phyloP scores from a whole-genome alignment of 148 eudicot species.

The Tetragonia tetragonoides region DNA sequence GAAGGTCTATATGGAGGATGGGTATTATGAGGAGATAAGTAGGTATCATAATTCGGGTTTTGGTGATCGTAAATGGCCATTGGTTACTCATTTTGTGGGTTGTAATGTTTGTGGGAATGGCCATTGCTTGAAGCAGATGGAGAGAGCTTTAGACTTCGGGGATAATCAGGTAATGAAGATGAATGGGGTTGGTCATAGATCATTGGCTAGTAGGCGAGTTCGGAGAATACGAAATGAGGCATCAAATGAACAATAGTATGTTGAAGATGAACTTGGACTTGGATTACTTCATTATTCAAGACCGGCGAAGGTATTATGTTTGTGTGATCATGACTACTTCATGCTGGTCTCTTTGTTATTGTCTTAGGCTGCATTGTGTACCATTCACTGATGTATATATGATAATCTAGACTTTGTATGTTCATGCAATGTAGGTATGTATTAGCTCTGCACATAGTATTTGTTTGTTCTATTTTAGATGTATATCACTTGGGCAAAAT shows the following conservation, averaged over 20 bases:
- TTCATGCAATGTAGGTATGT: slow-evolving; percentile 1
- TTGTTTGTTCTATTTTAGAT: slow-evolving; percentile 19
- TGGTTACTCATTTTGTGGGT: slow-evolving; percentile 66
- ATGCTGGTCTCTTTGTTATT: neutral
- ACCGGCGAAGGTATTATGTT: neutral
- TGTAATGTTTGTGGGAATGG: slow-evolving; percentile 64
- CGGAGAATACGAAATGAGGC: slow-evolving; percentile 20
- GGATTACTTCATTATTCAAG: neutral
- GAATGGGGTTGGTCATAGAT: slow-evolving; percentile 38
- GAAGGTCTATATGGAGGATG: slow-evolving; percentile 56
- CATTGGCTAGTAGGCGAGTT: slow-evolving; percentile 27
- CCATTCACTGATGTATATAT: slow-evolving; percentile 1
- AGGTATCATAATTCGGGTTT: slow-evolving; percentile 43
- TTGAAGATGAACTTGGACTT: slow-evolving; percentile 4
- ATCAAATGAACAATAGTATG: neutral
- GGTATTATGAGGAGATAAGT: slow-evolving; percentile 47
- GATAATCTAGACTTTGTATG: slow-evolving; percentile 9
- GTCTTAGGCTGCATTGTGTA: neutral
- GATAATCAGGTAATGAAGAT: slow-evolving; percentile 51
- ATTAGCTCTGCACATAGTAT: slow-evolving; percentile 30
- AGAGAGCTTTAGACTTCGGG: slow-evolving; percentile 56
- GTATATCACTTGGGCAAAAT: neutral
- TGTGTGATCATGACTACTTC: neutral
- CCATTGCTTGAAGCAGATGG: slow-evolving; percentile 62
- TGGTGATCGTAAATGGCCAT: slow-evolving; percentile 61